Evolutionary conservation across 345 rosid genomes (phyloP).

Genomic region (Eucalyptus sp.): DNA sequence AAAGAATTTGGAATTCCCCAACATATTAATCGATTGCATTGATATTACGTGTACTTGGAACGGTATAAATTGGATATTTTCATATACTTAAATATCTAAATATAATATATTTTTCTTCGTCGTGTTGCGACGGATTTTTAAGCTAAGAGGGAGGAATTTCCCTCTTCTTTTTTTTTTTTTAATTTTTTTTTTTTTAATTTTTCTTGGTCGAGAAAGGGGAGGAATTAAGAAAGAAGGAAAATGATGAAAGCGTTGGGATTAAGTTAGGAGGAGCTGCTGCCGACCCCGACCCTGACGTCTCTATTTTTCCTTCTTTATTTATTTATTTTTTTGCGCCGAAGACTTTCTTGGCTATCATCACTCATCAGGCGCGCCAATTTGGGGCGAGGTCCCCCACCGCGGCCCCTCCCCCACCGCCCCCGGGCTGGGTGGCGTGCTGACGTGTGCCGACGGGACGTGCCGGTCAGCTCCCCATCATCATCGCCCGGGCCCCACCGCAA

Average conservation of each 20-base stretch:
- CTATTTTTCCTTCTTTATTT: neutral
- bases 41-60: neutral
- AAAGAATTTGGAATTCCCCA: neutral
- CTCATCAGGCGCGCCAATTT: neutral
- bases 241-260: neutral
- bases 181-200: no score
- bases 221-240: neutral
- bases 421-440: neutral
- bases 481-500: neutral
- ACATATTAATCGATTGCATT: no score
- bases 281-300: neutral
- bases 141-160: neutral
- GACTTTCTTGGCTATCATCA: neutral
- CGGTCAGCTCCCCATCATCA: neutral
- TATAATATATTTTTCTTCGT: no score
- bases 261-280: neutral
- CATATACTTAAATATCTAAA: no score
- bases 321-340: neutral
- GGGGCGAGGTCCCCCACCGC: neutral
- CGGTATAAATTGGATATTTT: no score
- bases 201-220: neutral
- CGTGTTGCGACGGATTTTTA: neutral
- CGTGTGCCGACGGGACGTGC: neutral
- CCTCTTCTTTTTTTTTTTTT: neutral
- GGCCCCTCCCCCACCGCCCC: neutral